Evolutionary conservation across 129 eudicot genomes (phyloP), one percentile per base, ranked within the genome.

Genomic region (Saposhnikovia divaricata): DNA sequence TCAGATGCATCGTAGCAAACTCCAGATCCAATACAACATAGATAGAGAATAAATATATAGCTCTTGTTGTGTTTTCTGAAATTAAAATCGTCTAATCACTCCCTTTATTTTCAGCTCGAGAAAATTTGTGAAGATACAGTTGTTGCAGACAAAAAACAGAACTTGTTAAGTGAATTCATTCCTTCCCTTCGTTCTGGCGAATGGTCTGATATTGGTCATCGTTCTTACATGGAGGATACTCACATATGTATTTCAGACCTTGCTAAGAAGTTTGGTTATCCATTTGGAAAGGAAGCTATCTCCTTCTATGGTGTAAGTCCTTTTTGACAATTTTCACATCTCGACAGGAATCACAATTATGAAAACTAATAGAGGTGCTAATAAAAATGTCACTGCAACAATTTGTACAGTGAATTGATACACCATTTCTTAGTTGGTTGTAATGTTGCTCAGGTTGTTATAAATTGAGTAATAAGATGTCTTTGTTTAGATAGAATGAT

Each of bases 281-380:
- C 79, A 69, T 79, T 83, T 79, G 89, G 87, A 78, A 92, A 87
- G 81, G 97, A 90, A 81, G 85, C 93, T 40, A 79, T 95, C 70
- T 95, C 98, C 75, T 89, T 95, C 81, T 95, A 90, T 81, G 97
- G 98, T 79, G 98, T 95, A 84, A 90, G 93, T 90, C 87, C 77
- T 42, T 9, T 81, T 88, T 6, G 40, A 74, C 78, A 18, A 42
- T 80, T 61, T 66, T 59, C 46, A 73, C 51, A 68, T 78, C 34
- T 46, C 23, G 59, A 81, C 65, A 74, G 77, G 25, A 25, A 45
- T 40, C 5, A 45, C 34, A 59, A 9, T 9, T n/a, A 59, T 59
- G 13, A 13, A 25, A 42, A 46, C 15, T 4, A 42, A 9, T n/a
- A 19, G 25, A 21, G 5, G 63, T n/a, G 34, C 31, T 9, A 7